These are phyloP conservation scores for Tetracladium marchalianum DNA, from an alignment of 495 filamentous ascomycete genomes.

Conservation along the genomic window DNA sequence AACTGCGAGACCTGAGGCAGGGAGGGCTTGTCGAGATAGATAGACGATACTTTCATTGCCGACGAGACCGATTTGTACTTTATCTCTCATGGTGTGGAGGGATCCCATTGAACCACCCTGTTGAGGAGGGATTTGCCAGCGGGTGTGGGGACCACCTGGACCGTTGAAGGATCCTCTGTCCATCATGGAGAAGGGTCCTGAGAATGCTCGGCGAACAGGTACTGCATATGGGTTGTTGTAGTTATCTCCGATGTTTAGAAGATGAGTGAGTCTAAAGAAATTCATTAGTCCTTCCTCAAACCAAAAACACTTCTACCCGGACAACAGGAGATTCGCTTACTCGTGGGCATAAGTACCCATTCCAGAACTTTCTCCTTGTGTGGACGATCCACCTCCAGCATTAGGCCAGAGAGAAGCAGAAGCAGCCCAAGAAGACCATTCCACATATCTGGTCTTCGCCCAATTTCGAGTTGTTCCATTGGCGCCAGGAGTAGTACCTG, in stretches of 20 bases:
- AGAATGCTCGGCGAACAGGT: conserved; percentile 28
- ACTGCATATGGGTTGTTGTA: conserved; percentile 32
- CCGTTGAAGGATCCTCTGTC: conserved; percentile 31
- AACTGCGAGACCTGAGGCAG: conserved; percentile 26
- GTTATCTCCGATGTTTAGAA: conserved; percentile 32
- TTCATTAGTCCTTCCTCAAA: conserved; percentile 24
- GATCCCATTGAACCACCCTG: conserved; percentile 28
- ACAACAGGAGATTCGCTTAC: too few relatives aligned
- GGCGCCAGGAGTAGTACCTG: conserved; percentile 8
- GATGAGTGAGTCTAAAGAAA: conserved; percentile 30
- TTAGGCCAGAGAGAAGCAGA: conserved; percentile 32
- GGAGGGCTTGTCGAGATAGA: conserved; percentile 24
- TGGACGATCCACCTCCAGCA: conserved; percentile 30
- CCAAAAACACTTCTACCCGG: too few relatives aligned
- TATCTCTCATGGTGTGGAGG: conserved; percentile 31
- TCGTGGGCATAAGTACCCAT: too few relatives aligned
- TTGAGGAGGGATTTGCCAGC: conserved; percentile 30
- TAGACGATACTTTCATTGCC: conserved; percentile 21
- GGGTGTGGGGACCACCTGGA: conserved; percentile 32
- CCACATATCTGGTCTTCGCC: conserved; percentile 29
- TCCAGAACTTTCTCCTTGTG: conserved; percentile 31
- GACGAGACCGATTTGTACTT: conserved; percentile 28
- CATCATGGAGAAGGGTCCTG: conserved; percentile 32
- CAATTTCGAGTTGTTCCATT: conserved; percentile 20
- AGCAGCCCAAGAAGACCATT: conserved; percentile 31